Evolutionary conservation across 2,329 filamentous ascomycete species (phyloP), one percentile per base, ranked within the genome.

Genomic region (Myriosclerotinia curreyana): DNA sequence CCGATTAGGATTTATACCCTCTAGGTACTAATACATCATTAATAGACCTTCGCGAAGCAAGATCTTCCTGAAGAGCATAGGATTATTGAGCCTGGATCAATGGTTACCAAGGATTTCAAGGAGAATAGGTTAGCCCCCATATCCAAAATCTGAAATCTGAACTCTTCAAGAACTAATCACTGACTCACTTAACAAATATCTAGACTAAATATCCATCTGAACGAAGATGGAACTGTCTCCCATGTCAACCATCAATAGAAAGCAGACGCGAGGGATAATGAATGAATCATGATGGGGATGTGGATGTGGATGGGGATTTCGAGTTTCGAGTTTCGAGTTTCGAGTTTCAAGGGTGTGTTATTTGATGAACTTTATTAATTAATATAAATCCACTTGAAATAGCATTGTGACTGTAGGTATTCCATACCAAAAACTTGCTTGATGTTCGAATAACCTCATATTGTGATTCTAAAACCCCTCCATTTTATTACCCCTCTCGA

Each of bases 141-240:
- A 14, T 44, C 36, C 31, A 54, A 42, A 52, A 17, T 28, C 28
- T 11, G 7, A n/a, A n/a, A n/a, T n/a, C n/a, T n/a, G n/a, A n/a
- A 25, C 28, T 20, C 14, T 14, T n/a, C n/a, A 40, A 42, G 58
- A 12, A 20, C 12, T 60, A 46, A 60, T 34, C 46, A 12, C 64
- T 68, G 51, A 69, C 40, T 40, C 42, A n/a, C n/a, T n/a, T n/a
- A n/a, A n/a, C 5, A 3, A 0, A 20, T 1, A 77, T 76, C 82
- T 64, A 78, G 85, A 50, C 77, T 88, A 66, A 88, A 87, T 65
- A 79, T 88, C 28, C 80, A 85, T 68, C 71, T 87, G 60, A 80
- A 81, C 65, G 82, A 86, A 38, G 82, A 87, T 64, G 85, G 85
- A 56, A 85, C 81, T 17, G 83, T 88, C 52, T 80, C 81, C 62